Evolutionary conservation across 78 protist genomes (phyloP).

Genomic region (Speleostelium caveatum): DNA sequence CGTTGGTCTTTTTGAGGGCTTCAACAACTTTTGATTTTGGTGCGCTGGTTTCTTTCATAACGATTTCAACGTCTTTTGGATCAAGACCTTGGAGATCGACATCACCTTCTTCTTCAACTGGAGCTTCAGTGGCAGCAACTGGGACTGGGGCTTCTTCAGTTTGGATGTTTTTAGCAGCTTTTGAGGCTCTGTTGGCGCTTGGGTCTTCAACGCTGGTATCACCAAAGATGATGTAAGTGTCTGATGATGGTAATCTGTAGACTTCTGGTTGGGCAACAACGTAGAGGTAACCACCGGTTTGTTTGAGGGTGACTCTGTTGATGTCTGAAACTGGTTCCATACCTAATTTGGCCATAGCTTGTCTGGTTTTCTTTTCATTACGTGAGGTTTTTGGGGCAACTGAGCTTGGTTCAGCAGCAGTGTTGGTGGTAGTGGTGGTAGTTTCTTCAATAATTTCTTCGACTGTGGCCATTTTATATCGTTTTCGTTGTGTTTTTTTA

Average conservation of each 20-base stretch:
- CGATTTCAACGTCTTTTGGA: conserved; percentile 92
- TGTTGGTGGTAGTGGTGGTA: not conserved
- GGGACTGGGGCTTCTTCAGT: not conserved
- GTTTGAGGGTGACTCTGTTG: conserved; percentile 90
- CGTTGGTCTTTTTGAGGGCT: conserved; percentile 90
- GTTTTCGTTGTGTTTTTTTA: not conserved
- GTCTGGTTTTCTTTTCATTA: conserved; percentile 93
- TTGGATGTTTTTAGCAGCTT: conserved; percentile 44
- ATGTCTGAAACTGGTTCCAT: conserved; percentile 89
- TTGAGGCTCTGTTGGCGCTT: conserved; percentile 25
- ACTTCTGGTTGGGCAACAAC: conserved; percentile 95
- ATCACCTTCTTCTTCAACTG: conserved; percentile 77
- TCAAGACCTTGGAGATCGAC: conserved; percentile 88
- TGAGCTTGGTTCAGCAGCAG: not conserved
- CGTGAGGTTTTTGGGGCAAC: conserved; percentile 68
- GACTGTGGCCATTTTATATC: conserved; percentile 34
- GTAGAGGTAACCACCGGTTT: conserved; percentile 68
- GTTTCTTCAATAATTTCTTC: conserved; percentile 28
- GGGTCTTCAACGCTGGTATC: conserved; percentile 94
- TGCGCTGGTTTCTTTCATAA: conserved; percentile 93
- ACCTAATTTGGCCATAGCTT: conserved; percentile 94
- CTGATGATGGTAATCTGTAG: conserved; percentile 84
- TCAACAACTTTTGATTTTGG: conserved; percentile 90
- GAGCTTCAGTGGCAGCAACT: conserved; percentile 71
- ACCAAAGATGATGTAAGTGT: conserved; percentile 97